These are phyloP conservation scores for apple (Malus domestica) DNA, from an alignment of 306 rosid species.

Conservation along the genomic window ASM211411v1 NC_041802.1:21368001-21368500, in stretches of 20 bases:
- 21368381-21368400: too few species aligned
- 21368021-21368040: not conserved
- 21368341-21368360: not conserved
- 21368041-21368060: not conserved
- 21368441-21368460: not conserved
- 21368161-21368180: conserved; percentile 24
- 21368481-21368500: not conserved
- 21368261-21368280: conserved; percentile 32
- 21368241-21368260: conserved; percentile 23
- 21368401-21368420: not conserved
- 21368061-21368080: not conserved
- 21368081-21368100: not conserved
- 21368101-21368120: not conserved
- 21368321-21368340: not conserved
- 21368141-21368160: not conserved
- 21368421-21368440: not conserved
- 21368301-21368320: not conserved
- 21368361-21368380: not conserved
- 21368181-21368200: conserved; percentile 10
- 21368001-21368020: not conserved
- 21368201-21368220: conserved; percentile 34
- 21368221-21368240: conserved; percentile 27
- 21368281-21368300: not conserved
- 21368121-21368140: not conserved
- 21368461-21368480: not conserved